These are phyloP conservation scores for Fusarium pseudonygamai DNA, from an alignment of 2,329 filamentous ascomycete species.

Conservation along the genomic window DNA sequence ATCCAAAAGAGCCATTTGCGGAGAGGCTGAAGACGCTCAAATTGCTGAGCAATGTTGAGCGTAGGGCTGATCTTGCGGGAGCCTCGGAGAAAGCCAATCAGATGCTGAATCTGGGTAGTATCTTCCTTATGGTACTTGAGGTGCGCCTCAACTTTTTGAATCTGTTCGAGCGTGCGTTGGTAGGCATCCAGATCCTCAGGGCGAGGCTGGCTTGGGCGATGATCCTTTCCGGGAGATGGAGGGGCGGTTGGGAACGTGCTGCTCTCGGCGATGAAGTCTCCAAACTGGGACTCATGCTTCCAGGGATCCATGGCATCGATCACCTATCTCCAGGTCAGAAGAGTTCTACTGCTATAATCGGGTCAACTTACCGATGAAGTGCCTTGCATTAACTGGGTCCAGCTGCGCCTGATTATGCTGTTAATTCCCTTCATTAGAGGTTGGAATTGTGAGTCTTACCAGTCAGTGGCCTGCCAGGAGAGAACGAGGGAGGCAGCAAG, in stretches of 20 bases:
- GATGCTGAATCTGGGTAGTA: conserved; percentile 72
- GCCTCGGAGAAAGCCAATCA: conserved; percentile 77
- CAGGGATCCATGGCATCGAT: conserved; percentile 91
- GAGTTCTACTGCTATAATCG: neutral
- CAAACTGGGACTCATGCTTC: conserved; percentile 89
- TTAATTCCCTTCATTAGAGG: conserved; percentile 25
- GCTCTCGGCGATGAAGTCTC: conserved; percentile 82
- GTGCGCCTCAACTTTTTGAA: conserved; percentile 74
- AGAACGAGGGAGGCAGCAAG: conserved; percentile 90
- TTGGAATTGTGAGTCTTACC: conserved; percentile 65
- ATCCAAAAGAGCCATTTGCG: conserved; percentile 97
- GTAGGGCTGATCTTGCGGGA: conserved; percentile 75
- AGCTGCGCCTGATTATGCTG: conserved; percentile 76
- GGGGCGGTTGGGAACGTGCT: conserved; percentile 76
- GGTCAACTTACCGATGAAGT: conserved; percentile 78
- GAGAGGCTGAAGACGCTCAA: conserved; percentile 87
- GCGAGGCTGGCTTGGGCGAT: conserved; percentile 68
- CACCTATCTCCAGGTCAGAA: conserved; percentile 62
- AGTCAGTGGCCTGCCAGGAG: conserved; percentile 96
- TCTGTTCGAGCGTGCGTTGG: conserved; percentile 71
- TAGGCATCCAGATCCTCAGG: conserved; percentile 77
- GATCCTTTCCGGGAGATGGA: conserved; percentile 68
- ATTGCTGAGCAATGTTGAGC: conserved; percentile 82
- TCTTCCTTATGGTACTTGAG: conserved; percentile 76
- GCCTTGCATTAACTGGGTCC: conserved; percentile 92